Base-by-base conservation (phyloP, 176 grass and related monocot species). In the Puya raimondii region DNA sequence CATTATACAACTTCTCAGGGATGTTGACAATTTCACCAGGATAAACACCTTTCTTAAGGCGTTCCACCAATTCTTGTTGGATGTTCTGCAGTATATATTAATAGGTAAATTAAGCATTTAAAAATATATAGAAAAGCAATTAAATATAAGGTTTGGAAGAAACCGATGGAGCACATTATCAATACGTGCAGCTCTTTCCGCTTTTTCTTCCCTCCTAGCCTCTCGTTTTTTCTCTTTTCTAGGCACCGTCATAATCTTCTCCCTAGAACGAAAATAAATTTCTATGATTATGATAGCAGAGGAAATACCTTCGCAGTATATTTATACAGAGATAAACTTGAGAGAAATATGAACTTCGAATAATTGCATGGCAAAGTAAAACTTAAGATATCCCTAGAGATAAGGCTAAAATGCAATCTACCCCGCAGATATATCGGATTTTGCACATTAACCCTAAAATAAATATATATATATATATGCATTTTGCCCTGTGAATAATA, bases 221-320 rank as follows among this genome's bases (percentile, higher is more conserved):
- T 90, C 74, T 2, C 86, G 87, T 57, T 93, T 77, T 21, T 67
- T 81, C 49, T 84, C 76, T 73, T 88, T 92, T 72, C 82, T 90
- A 51, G 94, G 94, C 48, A 97, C 65, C 23, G 94, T 97, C 72
- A 97, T 81, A 71, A 97, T 79, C 84, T 97, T 97, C 66, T 97
- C 94, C 75, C 94, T 92, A n/a, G 11, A 12, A 52, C 1, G 2
- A 22, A 63, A 51, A 69, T 25, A 67, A 42, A 80, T 23, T 42
- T 42, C 5, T 42, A 83, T 64, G 20, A 8, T 3, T 18, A 80
- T 58, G 64, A 65, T 2, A 23, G 10, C 18, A n/a, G 12, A 25
- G 65, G 49, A 50, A 69, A 70, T 17, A 61, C 17, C 56, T 61
- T 18, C 16, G 2, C 33, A 42, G 33, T 42, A 42, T 42, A 42